Evolutionary conservation across 2,329 filamentous ascomycete genomes (phyloP).

Genomic region (Cadophora luteo-olivacea): DNA sequence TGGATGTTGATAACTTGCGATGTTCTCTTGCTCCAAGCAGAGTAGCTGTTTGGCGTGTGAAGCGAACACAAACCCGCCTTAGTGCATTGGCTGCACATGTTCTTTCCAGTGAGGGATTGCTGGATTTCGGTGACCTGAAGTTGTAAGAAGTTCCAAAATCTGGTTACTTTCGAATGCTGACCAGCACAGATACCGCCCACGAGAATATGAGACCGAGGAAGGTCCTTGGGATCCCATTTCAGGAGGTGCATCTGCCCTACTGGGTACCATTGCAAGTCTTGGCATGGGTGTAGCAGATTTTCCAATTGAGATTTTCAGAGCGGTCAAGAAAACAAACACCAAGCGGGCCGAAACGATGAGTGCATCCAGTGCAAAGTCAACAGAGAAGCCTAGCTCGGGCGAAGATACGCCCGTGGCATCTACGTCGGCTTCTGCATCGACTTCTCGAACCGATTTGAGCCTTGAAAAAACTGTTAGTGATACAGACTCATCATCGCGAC

Average conservation of each 20-base stretch:
- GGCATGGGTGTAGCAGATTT: conserved; percentile 84
- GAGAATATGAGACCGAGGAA: conserved; percentile 78
- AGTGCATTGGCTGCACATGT: conserved; percentile 76
- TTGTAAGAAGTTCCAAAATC: conserved; percentile 56
- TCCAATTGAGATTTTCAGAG: conserved; percentile 62
- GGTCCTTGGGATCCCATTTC: conserved; percentile 82
- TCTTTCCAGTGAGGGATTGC: conserved; percentile 66
- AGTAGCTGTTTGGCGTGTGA: conserved; percentile 77
- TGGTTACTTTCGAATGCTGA: conserved; percentile 8
- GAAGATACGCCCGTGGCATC: conserved; percentile 28
- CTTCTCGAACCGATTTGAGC: conserved; percentile 31
- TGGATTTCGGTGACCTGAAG: conserved; percentile 76
- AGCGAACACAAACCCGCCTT: conserved; percentile 68
- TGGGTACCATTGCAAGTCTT: conserved; percentile 84
- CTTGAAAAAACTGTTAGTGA: conserved; percentile 17
- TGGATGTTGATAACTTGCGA: conserved; percentile 69
- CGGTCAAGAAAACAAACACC: conserved; percentile 33
- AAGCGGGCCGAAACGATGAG: conserved; percentile 29
- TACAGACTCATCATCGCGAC: conserved; percentile 13
- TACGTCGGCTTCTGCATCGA: conserved; percentile 24
- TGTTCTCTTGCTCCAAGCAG: conserved; percentile 73
- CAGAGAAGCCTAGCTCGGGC: conserved; percentile 24
- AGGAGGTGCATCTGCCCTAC: conserved; percentile 75
- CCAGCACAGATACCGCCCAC: conserved; percentile 52
- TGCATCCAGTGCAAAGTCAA: conserved; percentile 10